phyloP scores from a whole-genome alignment of 208 protist species.

The Acanthamoeba castellanii region DNA sequence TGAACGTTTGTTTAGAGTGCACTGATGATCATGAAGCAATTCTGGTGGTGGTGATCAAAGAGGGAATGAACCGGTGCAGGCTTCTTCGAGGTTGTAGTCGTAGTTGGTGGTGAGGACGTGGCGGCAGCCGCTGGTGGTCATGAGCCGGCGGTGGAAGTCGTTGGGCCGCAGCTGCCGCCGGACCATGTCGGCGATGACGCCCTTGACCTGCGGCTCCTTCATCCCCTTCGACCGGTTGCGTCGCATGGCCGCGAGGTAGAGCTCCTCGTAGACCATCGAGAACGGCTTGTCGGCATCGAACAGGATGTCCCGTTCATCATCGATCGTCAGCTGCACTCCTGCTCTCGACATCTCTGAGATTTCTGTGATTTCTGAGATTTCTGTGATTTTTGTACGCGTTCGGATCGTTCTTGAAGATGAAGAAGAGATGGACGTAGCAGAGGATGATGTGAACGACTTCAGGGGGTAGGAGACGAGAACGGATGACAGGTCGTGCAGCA shows the following conservation, averaged over 20 bases:
- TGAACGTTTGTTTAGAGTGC: not conserved
- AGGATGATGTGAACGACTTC: not conserved
- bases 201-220: slow-evolving; percentile 3
- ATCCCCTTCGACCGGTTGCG: not conserved
- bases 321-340: not conserved
- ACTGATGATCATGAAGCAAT: not conserved
- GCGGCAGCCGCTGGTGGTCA: not conserved
- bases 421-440: not conserved
- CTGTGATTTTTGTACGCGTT: not conserved
- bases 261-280: slow-evolving; percentile 30
- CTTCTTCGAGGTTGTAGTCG: slow-evolving; percentile 26
- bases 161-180: not conserved
- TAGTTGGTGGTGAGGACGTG: slow-evolving; percentile 46
- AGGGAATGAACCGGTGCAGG: not conserved
- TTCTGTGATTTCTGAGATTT: not conserved
- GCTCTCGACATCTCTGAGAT: not conserved
- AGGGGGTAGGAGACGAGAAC: not conserved
- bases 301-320: not conserved
- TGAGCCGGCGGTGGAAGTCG: slow-evolving; percentile 4
- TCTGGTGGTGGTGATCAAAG: not conserved
- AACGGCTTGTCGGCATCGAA: not conserved
- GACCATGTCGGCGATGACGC: slow-evolving; percentile 17
- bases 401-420: not conserved
- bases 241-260: not conserved
- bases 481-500: slow-evolving; percentile 1